Evolutionary conservation across 352 stramenopile species (phyloP).

Genomic region (Phytophthora boehmeriae): DNA sequence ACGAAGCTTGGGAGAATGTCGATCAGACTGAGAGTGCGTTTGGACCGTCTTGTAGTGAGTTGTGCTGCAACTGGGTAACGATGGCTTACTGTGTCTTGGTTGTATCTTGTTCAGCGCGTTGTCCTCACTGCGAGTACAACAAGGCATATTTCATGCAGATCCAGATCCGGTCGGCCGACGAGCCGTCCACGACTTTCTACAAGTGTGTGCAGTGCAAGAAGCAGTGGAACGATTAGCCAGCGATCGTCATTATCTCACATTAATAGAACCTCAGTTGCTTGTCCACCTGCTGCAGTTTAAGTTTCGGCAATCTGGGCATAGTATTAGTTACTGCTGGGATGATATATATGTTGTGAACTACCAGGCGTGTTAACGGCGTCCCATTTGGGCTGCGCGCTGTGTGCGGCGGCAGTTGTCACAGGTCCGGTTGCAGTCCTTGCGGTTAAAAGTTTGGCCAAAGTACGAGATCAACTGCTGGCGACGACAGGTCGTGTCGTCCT

Average conservation of each 20-base stretch:
- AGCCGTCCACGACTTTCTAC: conserved; percentile 99
- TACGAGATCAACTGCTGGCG: conserved; percentile 79
- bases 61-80: background rate
- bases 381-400: conserved; percentile 35
- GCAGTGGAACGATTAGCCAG: conserved; percentile 94
- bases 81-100: conserved; percentile 2
- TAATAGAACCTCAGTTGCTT: background rate
- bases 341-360: background rate
- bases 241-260: background rate
- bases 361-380: conserved; percentile 2
- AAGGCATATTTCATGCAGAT: conserved; percentile 99
- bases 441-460: conserved; percentile 79
- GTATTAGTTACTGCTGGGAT: conserved; percentile 11
- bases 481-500: conserved; percentile 75
- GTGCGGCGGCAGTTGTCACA: conserved; percentile 75
- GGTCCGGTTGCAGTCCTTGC: conserved; percentile 58
- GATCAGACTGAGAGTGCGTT: conserved; percentile 94
- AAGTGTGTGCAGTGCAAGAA: conserved; percentile 98
- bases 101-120: conserved; percentile 67
- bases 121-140: conserved; percentile 94
- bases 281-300: too few species aligned
- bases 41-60: background rate
- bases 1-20: conserved; percentile 98
- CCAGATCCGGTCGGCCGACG: conserved; percentile 98
- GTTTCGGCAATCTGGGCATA: too few species aligned